A percentile compares a stretch with the other conserved stretches of the same genome.
Conservation (phyloP, 2,329 filamentous ascomycete species). For the Cercospora sp. region DNA sequence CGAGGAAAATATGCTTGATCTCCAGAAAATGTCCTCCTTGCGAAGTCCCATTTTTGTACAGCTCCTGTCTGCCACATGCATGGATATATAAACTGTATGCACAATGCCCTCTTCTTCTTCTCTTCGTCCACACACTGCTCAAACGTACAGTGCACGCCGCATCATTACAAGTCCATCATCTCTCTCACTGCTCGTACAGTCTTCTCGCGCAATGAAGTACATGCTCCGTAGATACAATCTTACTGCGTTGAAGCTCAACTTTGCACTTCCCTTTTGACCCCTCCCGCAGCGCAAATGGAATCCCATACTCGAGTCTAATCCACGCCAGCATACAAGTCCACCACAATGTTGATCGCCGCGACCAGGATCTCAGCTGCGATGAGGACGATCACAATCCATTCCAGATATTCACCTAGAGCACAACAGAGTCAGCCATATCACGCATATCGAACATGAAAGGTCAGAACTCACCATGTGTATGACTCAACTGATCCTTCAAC, state of each 20-base stretch:
- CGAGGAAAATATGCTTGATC: neutral
- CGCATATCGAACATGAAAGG: no score
- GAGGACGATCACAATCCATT: constrained; percentile 77
- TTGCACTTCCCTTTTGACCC: neutral
- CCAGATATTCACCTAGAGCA: constrained; percentile 48
- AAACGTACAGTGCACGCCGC: neutral
- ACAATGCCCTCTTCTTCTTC: neutral
- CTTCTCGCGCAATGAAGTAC: neutral
- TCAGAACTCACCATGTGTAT: constrained; percentile 67
- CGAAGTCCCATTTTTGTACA: neutral
- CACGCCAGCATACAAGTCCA: constrained; percentile 75
- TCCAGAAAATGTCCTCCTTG: neutral
- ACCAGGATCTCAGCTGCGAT: constrained; percentile 95
- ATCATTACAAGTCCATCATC: neutral
- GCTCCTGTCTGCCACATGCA: neutral
- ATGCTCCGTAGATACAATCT: neutral
- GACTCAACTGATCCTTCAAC: constrained; percentile 90
- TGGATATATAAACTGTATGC: neutral
- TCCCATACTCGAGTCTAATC: constrained; percentile 8
- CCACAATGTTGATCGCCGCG: constrained; percentile 82
- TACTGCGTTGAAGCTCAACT: neutral
- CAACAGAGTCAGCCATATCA: constrained; percentile 1
- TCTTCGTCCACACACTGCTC: neutral
- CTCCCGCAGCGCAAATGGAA: neutral
- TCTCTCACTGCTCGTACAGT: neutral